A percentile compares a stretch with the other conserved stretches of the same genome.
Evolutionary conservation across 495 filamentous ascomycete genomes (phyloP).

Genomic region (Daldinia concentrica): DNA sequence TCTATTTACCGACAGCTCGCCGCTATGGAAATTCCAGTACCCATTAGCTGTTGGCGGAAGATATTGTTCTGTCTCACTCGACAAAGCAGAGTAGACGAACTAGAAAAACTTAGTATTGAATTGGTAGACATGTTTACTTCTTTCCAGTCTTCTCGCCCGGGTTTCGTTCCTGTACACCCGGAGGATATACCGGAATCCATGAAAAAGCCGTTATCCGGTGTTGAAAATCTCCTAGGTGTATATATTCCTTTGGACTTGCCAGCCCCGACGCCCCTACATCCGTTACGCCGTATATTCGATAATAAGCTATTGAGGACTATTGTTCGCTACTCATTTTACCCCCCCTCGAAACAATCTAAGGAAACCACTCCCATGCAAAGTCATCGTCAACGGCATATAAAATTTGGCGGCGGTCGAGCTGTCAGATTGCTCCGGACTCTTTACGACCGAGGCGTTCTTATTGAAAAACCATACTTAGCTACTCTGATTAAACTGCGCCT

Average conservation of each 20-base stretch:
- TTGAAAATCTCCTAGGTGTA: conserved; percentile 41
- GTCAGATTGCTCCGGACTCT: conserved; percentile 43
- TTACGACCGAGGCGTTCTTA: conserved; percentile 35
- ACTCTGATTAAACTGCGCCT: conserved; percentile 36
- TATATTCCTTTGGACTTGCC: conserved; percentile 45
- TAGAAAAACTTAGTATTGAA: conserved; percentile 43
- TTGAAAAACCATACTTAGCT: conserved; percentile 10
- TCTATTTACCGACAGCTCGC: conserved; percentile 39
- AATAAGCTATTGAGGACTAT: conserved; percentile 40
- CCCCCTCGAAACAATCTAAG: not conserved
- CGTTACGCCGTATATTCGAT: conserved; percentile 47
- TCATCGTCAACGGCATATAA: conserved; percentile 7
- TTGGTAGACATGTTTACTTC: conserved; percentile 41
- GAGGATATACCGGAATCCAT: conserved; percentile 47
- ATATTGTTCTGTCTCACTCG: conserved; percentile 47
- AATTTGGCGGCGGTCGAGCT: conserved; percentile 37
- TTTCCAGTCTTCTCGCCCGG: conserved; percentile 25
- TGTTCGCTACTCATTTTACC: conserved; percentile 44
- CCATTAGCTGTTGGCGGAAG: conserved; percentile 38
- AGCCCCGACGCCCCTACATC: conserved; percentile 33
- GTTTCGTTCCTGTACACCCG: conserved; percentile 43
- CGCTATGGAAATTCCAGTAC: conserved; percentile 45
- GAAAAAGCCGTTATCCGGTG: conserved; percentile 24
- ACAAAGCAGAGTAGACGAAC: conserved; percentile 42
- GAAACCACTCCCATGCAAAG: not conserved